Conservation (phyloP, 1,284 basidiomycete genomes). For the Fomitopsis pinicola region DNA sequence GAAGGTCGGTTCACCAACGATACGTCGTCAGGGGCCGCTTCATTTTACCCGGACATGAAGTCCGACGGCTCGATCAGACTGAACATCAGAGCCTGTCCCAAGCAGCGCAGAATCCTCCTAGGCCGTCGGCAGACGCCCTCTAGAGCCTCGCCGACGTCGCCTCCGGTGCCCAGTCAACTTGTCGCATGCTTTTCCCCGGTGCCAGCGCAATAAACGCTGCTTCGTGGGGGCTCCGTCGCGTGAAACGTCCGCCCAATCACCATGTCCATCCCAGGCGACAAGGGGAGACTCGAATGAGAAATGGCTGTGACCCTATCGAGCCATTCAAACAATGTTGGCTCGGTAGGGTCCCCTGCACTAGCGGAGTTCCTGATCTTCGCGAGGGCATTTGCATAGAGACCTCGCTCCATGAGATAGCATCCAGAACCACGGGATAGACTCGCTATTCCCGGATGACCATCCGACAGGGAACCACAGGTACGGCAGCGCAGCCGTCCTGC, state of each 20-base stretch:
- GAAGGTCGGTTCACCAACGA: too few relatives aligned
- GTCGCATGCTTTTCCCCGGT: neutral
- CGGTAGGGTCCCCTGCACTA: too few relatives aligned
- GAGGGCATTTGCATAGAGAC: neutral
- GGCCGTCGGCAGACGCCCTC: neutral
- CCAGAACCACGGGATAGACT: neutral
- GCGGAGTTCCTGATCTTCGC: too few relatives aligned
- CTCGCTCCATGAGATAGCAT: neutral
- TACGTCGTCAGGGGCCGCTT: neutral
- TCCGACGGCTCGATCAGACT: neutral
- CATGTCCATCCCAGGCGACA: neutral
- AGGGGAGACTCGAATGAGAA: neutral
- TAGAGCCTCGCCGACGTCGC: too few relatives aligned
- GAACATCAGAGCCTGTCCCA: neutral
- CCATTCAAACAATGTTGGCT: neutral
- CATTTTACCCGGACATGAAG: neutral
- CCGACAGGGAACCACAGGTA: neutral
- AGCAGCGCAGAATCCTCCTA: neutral
- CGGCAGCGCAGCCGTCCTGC: neutral
- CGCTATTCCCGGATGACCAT: neutral
- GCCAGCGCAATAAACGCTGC: neutral
- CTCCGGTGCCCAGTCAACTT: too few relatives aligned
- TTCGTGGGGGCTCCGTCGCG: neutral
- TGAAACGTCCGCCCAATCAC: neutral
- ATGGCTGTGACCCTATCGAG: neutral